Evolutionary conservation across 495 filamentous ascomycete genomes (phyloP), one percentile per base, ranked within the genome.

Genomic region (Ramalina peruviana): DNA sequence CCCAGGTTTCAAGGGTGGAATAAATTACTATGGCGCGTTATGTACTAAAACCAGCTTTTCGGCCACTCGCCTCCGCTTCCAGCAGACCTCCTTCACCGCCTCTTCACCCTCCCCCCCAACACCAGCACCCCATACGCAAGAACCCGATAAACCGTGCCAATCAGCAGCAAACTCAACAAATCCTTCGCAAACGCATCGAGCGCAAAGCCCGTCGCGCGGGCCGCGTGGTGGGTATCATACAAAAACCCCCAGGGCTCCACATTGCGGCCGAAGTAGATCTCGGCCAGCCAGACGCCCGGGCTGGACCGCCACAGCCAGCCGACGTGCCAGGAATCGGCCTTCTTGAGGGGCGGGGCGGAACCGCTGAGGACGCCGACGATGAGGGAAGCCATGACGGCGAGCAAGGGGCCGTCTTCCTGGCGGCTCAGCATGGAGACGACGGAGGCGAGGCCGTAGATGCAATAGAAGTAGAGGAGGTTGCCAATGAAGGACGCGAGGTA

Each of bases 281-380:
- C 74, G 3, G 72, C 65, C n/a, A 78, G 63, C 76, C 75, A 80
- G 11, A 71, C 71, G 11, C 67, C 75, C 1, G 76, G 75, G 17
- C 64, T 68, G 5, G 57, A 39, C 12, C 73, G 62, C 75, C 75
- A 80, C 23, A 78, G 58, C 75, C 73, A 79, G 38, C 63, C 67
- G 36, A 81, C 37, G 43, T 75, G 65, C 77, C 76, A 81, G 0
- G 46, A 54, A 30, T 62, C 60, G 3, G 74, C 76, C 19, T 60
- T 71, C 3, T 57, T 48, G 33, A 81, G 58, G 6, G 65, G 66
- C 21, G 76, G 77, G 19, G 64, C 65, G 13, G 70, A 67, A 1
- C 77, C 77, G 12, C 61, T 68, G 11, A 78, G 53, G 16, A 73
- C 67, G 3, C 68, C 72, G 4, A 71, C 65, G 50, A 78, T 66